Percentiles rank a stretch among this genome's conserved stretches.
These are phyloP conservation scores for Citrus hindsii DNA, from an alignment of 345 rosid species.

Conservation along the genomic window DNA sequence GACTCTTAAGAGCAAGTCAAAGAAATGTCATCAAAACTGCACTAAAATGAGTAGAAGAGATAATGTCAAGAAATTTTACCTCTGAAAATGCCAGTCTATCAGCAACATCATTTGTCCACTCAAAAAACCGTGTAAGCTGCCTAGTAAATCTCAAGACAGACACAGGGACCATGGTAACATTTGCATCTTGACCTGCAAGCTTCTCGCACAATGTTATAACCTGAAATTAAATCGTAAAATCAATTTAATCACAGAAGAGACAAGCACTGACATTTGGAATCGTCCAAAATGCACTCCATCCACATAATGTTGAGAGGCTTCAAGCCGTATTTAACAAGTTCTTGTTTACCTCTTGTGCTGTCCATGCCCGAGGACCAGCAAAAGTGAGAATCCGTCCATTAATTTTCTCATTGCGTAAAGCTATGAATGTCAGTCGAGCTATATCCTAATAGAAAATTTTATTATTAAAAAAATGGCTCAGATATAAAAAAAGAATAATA, in stretches of 20 bases:
- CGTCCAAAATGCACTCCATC: background rate
- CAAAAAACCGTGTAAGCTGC: slow-evolving; percentile 70
- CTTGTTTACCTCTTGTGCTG: slow-evolving; percentile 80
- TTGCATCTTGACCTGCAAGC: slow-evolving; percentile 99
- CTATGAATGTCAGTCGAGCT: slow-evolving; percentile 82
- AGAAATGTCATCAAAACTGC: background rate
- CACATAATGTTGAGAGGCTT: background rate
- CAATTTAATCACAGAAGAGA: background rate
- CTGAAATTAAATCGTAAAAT: slow-evolving; percentile 33
- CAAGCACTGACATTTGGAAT: background rate
- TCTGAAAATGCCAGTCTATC: slow-evolving; percentile 95
- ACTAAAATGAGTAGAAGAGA: background rate
- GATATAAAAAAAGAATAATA: background rate
- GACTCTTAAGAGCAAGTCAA: background rate
- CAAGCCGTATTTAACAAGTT: background rate
- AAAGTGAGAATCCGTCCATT: slow-evolving; percentile 84
- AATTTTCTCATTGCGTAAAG: slow-evolving; percentile 70
- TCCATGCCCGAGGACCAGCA: slow-evolving; percentile 98
- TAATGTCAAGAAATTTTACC: slow-evolving; percentile 37
- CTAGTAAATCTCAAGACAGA: slow-evolving; percentile 75
- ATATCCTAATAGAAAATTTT: slow-evolving; percentile 56
- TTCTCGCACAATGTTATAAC: slow-evolving; percentile 90
- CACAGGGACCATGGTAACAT: slow-evolving; percentile 91
- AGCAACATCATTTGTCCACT: slow-evolving; percentile 97
- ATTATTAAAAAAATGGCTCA: background rate